Evolutionary conservation across 371 early-diverging fungal species (phyloP).

Genomic region (Chytridium lagenaria): DNA sequence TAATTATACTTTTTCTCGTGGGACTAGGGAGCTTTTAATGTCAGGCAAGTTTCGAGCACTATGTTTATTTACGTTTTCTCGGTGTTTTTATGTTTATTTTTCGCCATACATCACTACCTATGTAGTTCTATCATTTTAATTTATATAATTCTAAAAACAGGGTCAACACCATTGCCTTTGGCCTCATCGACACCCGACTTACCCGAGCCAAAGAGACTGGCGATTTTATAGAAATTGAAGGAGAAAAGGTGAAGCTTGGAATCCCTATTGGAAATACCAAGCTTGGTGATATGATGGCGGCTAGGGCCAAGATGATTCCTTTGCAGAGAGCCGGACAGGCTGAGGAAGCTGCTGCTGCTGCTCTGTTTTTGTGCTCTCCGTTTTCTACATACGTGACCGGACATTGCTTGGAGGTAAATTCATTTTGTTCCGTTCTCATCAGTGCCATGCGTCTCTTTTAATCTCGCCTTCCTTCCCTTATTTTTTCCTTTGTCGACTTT

Average conservation of each 20-base stretch:
- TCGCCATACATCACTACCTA: background rate
- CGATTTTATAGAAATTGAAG: slow-evolving; percentile 67
- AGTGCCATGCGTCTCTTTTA: no score
- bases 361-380: slow-evolving; percentile 70
- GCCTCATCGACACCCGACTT: slow-evolving; percentile 72
- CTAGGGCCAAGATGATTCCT: slow-evolving; percentile 60
- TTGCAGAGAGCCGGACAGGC: slow-evolving; percentile 68
- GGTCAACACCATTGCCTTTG: slow-evolving; percentile 66
- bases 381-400: slow-evolving; percentile 68
- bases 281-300: background rate
- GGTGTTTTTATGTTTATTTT: background rate
- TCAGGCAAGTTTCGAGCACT: background rate
- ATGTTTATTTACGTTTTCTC: no score
- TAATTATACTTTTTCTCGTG: no score
- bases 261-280: slow-evolving; percentile 60
- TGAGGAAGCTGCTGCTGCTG: slow-evolving; percentile 71
- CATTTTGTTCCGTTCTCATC: no score
- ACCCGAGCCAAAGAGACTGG: slow-evolving; percentile 75
- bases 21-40: slow-evolving; percentile 11
- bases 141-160: slow-evolving; percentile 59
- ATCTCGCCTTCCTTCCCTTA: no score
- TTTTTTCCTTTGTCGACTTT: no score
- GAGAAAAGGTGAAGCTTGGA: slow-evolving; percentile 71
- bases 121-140: background rate
- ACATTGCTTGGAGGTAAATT: slow-evolving; percentile 11